Percentiles rank a stretch among this genome's conserved stretches.
Evolutionary conservation across 1,139 yeast species (phyloP).

Genomic region (Geotrichum macrosporum): DNA sequence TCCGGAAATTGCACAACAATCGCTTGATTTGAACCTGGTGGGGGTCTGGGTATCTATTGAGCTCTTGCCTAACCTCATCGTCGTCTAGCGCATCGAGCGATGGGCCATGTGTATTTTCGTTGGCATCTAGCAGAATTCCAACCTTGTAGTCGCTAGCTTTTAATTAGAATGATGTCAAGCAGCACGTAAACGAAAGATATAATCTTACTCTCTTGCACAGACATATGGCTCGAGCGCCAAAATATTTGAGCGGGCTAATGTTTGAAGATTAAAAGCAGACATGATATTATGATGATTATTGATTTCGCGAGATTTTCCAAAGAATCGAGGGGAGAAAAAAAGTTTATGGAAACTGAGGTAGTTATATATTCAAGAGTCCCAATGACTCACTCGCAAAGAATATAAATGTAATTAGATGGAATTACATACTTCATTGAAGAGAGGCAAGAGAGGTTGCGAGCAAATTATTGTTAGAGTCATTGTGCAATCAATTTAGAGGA

Average conservation of each 20-base stretch:
- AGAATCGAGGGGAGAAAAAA: background rate
- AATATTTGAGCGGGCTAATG: slow-evolving; percentile 79
- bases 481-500: too few species aligned
- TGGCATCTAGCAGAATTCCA: slow-evolving; percentile 88
- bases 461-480: too few species aligned
- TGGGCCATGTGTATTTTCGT: slow-evolving; percentile 94
- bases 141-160: slow-evolving; percentile 64
- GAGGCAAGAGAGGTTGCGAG: too few species aligned
- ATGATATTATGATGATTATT: slow-evolving; percentile 18
- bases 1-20: slow-evolving; percentile 68
- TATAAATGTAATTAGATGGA: too few species aligned
- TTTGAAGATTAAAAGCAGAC: slow-evolving; percentile 51
- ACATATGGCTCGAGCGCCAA: slow-evolving; percentile 78
- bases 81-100: slow-evolving; percentile 46
- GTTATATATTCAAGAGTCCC: slow-evolving; percentile 1
- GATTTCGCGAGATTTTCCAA: too few species aligned
- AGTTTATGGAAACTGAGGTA: slow-evolving; percentile 8
- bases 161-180: too few species aligned
- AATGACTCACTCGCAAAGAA: too few species aligned
- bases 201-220: slow-evolving; percentile 76
- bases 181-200: slow-evolving; percentile 8
- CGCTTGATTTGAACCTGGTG: slow-evolving; percentile 79
- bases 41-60: slow-evolving; percentile 95
- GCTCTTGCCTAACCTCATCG: slow-evolving; percentile 44
- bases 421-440: too few species aligned